phyloP scores from a whole-genome alignment of 2,329 filamentous ascomycete species.

The Alternaria brassicicola region DNA sequence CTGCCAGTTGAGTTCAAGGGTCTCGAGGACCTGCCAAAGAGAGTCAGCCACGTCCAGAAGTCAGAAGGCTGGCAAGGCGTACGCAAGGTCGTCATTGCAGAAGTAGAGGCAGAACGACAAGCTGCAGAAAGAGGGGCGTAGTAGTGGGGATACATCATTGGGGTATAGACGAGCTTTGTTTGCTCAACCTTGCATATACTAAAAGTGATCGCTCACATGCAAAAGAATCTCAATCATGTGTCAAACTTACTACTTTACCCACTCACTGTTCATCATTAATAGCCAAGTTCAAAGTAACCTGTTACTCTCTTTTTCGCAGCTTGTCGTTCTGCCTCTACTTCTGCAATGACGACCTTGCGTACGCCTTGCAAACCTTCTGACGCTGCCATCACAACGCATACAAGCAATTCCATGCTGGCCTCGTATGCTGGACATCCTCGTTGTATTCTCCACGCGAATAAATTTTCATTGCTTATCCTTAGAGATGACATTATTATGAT shows the following conservation, averaged over 20 bases:
- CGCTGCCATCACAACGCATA: background rate
- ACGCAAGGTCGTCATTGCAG: constrained; percentile 73
- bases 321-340: constrained; percentile 63
- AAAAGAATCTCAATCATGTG: background rate
- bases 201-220: background rate
- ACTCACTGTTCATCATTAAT: too few relatives aligned
- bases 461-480: background rate
- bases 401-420: too few relatives aligned
- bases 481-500: too few relatives aligned
- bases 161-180: background rate
- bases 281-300: background rate
- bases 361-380: constrained; percentile 73
- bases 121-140: constrained; percentile 36
- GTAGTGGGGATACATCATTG: constrained; percentile 5
- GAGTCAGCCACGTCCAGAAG: constrained; percentile 71
- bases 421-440: too few relatives aligned
- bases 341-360: constrained; percentile 73
- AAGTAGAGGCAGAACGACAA: constrained; percentile 63
- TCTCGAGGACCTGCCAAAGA: constrained; percentile 74
- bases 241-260: background rate
- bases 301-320: constrained; percentile 33
- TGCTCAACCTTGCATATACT: background rate
- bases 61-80: constrained; percentile 73
- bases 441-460: background rate
- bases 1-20: constrained; percentile 82